Evolutionary conservation across 768 basidiomycete genomes (phyloP), one percentile per base, ranked within the genome.

Genomic region (Trametes maxima): DNA sequence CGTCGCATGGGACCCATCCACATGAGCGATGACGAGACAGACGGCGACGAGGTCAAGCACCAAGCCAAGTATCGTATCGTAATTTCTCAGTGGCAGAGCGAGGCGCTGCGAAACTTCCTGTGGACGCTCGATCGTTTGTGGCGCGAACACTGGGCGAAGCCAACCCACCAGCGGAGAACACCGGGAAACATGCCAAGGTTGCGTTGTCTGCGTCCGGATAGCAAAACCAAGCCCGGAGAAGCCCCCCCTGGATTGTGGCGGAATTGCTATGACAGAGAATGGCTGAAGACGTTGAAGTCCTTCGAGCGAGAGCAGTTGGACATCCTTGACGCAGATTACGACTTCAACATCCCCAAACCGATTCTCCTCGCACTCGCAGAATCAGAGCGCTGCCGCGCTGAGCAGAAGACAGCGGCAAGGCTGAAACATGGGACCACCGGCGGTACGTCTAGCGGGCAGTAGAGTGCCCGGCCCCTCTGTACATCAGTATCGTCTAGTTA

Each of bases 1-100:
- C 6, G 28, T 25, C 33, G 43, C 16, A 16, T 57, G 21, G 55
- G 21, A 14, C 10, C 55, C 3, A 13, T 4, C 13, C 45, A 57
- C 47, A 57, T 57, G 56, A 57, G 56, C 37, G 56, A 16, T 13
- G 56, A 57, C 22, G 56, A 57, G 39, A 57, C 47, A 1, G 56
- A 57, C 14, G 47, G 56, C 5, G 22, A 36, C 3, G 24, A 57
- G 37, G 35, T 39, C 17, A 40, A 42, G 22, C 47, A 49, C 33
- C 37, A 47, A 5, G 10, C 46, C 13, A 28, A 22, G 13, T 57
- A 39, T n/a, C 56, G 47, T 22, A 57, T 57, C 39, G 28, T 49
- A 2, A 17, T 49, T n/a, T 47, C 56, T 10, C 10, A 22, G 17
- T 57, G 56, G 56, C 56, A 57, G 39, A 57, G 56, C 47, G 4